Base-by-base conservation (phyloP, 345 rosid species). In the Euclidium syriacum region DNA sequence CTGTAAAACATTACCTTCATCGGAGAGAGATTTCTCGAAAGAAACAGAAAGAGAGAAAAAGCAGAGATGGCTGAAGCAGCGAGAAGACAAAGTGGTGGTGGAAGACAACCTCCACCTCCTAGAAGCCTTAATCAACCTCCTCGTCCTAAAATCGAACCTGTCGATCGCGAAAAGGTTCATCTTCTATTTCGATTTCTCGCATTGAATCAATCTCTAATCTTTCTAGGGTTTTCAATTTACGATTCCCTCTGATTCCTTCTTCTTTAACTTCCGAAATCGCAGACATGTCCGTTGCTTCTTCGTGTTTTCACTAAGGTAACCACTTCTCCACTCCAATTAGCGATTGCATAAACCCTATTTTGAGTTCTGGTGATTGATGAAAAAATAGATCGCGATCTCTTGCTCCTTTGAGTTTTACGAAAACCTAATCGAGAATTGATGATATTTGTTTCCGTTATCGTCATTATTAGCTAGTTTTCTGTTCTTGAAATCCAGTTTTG, bases 271-370 rank as follows among this genome's bases (percentile, higher is more conserved):
- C 52, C 15, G 40, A 19, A n/a, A 58, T 52, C 50, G 79, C 95
- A 92, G 96, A 86, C 91, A n/a, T 89, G 98, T 74, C 94, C 98
- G 3, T 26, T 92, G 17, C 77, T 89, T 86, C 95, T 86, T 76
- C 91, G 96, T 34, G 96, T 92, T 62, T 89, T 92, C 78, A 89
- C 96, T 9, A 85, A 92, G 96, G 98, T 92, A 73, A n/a, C n/a
- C 50, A 78, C 14, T 60, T 33, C 39, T 19, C 41, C 23, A n/a
- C 7, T 42, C 25, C n/a, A n/a, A n/a, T n/a, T n/a, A n/a, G n/a
- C n/a, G 19, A 7, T n/a, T 14, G 25, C 40, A 10, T 32, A 51
- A 51, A 30, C 14, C 24, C 4, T n/a, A 17, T 30, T 7, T 16
- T n/a, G n/a, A n/a, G n/a, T n/a, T n/a, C n/a, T n/a, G n/a, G 15